Base-by-base conservation (phyloP, 257 asterid species). In the Solanum sejunctum region DNA sequence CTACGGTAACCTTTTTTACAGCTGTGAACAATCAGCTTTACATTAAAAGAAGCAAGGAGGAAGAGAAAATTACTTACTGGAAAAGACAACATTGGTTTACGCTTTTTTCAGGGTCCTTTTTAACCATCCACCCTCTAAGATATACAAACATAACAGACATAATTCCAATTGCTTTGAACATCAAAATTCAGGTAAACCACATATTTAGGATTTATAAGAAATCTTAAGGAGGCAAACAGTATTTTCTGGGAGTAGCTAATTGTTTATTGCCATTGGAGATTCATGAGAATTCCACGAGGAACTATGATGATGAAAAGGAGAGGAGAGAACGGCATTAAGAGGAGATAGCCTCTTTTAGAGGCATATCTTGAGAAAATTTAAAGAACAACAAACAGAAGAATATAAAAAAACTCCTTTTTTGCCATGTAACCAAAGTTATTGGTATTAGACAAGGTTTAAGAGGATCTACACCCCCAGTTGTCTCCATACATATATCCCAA, bases 1-100 rank as follows among this genome's bases (percentile, higher is more conserved):
- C 89, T 88, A 85, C 92, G 61, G 92, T 56, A 83, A 84, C 55
- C 84, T 86, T 88, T 85, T 87, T 90, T 51, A 93, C 90, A 86
- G 97, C 98, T 93, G 91, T 60, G 80, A 82, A 36, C 75, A 77
- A 9, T 77, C 71, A 80, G 47, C 55, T 12, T 83, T 67, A 69
- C n/a, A 71, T 32, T 58, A 55, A 52, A 83, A 69, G 58, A 51
- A 69, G 72, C 61, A 49, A 82, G 84, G 58, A 58, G 67, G 69
- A 67, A 67, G 63, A 52, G 39, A 52, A 49, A n/a, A 67, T 82
- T 57, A 26, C 60, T 77, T 51, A 26, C 52, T 51, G 63, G 63
- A 77, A 52, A 77, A 77, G 82, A 51, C 45, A 51, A 32, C 82
- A 51, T 52, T 51, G 2, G 1, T 28, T 51, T 26, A 7, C 61